Base-by-base conservation (phyloP, 106 monocot species). In the Triglochin maritima region DNA sequence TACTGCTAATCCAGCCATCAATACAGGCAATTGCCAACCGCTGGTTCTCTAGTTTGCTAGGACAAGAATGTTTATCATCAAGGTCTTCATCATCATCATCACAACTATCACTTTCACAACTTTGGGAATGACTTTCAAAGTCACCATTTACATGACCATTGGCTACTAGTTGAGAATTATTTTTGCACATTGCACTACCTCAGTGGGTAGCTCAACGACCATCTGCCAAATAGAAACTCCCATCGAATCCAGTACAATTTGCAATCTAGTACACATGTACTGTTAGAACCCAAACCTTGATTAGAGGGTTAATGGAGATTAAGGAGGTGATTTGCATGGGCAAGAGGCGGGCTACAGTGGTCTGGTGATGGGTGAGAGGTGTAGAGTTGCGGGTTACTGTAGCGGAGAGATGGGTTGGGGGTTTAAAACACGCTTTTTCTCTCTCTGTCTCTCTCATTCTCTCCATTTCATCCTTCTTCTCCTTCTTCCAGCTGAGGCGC, bases 221-320 rank as follows among this genome's bases (percentile, higher is more conserved):
- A 98, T 91, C 76, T 92, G 96, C 91, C 91, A 98, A 44, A 98
- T 86, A 41, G 96, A 83, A 8, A 86, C 81, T 65, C 87, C 91
- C 11, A 98, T 41, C 4, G 91, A 80, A 73, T 98, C 86, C 50
- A 98, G 16, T 59, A 91, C 59, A 65, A 79, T 71, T 91, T 98
- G 65, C 59, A 85, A 17, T 56, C n/a, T n/a, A n/a, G n/a, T n/a
- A n/a, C n/a, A n/a, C n/a, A n/a, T n/a, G n/a, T n/a, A n/a, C n/a
- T n/a, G n/a, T n/a, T n/a, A n/a, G n/a, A n/a, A n/a, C n/a, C n/a
- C n/a, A n/a, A n/a, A n/a, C n/a, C n/a, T n/a, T n/a, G n/a, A n/a
- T n/a, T n/a, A n/a, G n/a, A n/a, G n/a, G n/a, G n/a, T n/a, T n/a
- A n/a, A n/a, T n/a, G n/a, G n/a, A n/a, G n/a, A n/a, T n/a, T n/a